Percentiles rank a stretch among this genome's conserved stretches.
Evolutionary conservation across 2,329 filamentous ascomycete genomes (phyloP).

Genomic region (Botrytis paeoniae): DNA sequence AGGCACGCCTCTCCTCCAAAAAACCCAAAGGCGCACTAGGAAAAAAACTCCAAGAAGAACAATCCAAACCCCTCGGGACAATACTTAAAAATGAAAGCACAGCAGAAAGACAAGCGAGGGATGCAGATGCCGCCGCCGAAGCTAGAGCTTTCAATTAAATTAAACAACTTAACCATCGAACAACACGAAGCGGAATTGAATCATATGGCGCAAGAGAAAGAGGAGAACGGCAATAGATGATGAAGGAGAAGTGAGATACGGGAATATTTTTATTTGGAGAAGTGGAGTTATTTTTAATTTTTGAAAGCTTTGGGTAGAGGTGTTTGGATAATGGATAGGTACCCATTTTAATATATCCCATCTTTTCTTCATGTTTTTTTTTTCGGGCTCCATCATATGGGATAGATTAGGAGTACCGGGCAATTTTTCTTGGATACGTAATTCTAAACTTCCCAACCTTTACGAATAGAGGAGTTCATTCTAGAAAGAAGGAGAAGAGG

Average conservation of each 20-base stretch:
- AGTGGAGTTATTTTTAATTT: not conserved
- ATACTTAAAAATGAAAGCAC: constrained; percentile 66
- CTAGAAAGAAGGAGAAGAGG: constrained; percentile 50
- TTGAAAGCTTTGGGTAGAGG: not conserved
- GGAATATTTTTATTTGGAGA: not conserved
- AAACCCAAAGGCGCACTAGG: constrained; percentile 49
- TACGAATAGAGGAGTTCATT: constrained; percentile 57
- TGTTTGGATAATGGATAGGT: not conserved
- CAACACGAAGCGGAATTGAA: not conserved
- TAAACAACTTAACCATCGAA: constrained; percentile 36
- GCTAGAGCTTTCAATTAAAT: constrained; percentile 56
- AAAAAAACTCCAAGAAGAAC: constrained; percentile 69
- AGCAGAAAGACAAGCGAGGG: constrained; percentile 57
- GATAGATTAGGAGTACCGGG: not conserved
- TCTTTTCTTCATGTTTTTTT: not conserved
- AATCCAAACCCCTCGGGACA: constrained; percentile 66
- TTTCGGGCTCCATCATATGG: not conserved
- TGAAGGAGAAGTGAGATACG: not conserved
- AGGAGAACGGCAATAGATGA: not conserved
- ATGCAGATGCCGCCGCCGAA: constrained; percentile 62
- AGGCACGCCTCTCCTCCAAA: not conserved
- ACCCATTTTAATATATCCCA: not conserved
- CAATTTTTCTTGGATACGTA: not conserved
- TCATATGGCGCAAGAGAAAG: not conserved
- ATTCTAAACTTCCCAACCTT: not conserved